Conservation (phyloP, 805 yeast species). For the Hanseniaspora meyeri region DNA sequence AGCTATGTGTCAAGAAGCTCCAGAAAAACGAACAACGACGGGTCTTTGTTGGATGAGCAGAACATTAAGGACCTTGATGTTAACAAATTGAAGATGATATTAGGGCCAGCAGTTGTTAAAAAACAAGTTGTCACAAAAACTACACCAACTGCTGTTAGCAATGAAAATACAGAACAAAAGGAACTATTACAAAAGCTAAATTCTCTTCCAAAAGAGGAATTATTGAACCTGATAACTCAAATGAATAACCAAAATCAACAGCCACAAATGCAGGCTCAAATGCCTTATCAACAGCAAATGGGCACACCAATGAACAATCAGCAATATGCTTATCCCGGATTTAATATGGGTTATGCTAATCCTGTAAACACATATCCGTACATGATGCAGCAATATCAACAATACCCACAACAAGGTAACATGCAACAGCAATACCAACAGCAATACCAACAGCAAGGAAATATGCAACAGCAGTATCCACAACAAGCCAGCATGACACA, state of each 20-base stretch:
- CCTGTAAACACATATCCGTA: background rate
- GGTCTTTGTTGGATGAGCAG: slow-evolving; percentile 14
- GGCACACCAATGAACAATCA: background rate
- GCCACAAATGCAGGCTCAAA: background rate
- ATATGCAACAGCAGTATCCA: slow-evolving; percentile 14
- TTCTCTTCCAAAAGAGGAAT: background rate
- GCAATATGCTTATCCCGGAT: background rate
- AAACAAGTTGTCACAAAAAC: background rate
- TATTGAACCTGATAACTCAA: slow-evolving; percentile 15
- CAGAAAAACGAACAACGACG: slow-evolving; percentile 5
- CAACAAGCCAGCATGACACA: too few species aligned
- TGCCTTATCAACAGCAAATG: background rate
- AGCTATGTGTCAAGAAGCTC: slow-evolving; percentile 2
- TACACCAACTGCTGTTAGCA: background rate
- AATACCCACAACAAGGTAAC: slow-evolving; percentile 6
- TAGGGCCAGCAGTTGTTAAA: slow-evolving; percentile 7
- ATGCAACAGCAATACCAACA: slow-evolving; percentile 18
- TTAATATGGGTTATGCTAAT: background rate
- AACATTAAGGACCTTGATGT: slow-evolving; percentile 16
- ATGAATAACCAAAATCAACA: slow-evolving; percentile 13
- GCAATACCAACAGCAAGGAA: slow-evolving; percentile 15
- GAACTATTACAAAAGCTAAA: slow-evolving; percentile 14
- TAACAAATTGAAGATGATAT: slow-evolving; percentile 10
- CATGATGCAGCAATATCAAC: slow-evolving; percentile 3
- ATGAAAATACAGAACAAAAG: background rate